These are phyloP conservation scores for Exophiala sideris DNA, from an alignment of 2,329 filamentous ascomycete species.

Conservation along the genomic window DNA sequence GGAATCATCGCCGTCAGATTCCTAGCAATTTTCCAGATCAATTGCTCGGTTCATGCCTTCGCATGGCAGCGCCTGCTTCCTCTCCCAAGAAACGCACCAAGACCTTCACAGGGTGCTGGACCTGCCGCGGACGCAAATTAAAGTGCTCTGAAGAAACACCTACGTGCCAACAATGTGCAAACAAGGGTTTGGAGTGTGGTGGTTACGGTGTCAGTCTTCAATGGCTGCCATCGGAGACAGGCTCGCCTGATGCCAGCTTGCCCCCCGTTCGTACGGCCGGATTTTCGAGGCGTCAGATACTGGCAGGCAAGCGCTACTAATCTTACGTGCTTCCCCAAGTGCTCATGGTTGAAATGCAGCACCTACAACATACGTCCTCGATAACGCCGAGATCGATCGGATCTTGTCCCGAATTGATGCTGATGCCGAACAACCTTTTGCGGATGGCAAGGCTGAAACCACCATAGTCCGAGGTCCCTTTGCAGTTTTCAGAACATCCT, in stretches of 20 bases:
- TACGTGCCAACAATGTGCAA: slow-evolving; percentile 9
- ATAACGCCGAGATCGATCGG: background rate
- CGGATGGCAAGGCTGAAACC: background rate
- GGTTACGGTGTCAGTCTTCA: slow-evolving; percentile 3
- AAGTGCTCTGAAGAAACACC: slow-evolving; percentile 32
- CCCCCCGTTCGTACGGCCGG: background rate
- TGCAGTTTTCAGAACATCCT: background rate
- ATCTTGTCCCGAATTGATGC: background rate
- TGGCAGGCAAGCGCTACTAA: slow-evolving; percentile 1
- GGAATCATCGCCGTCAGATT: background rate
- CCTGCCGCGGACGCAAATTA: slow-evolving; percentile 33
- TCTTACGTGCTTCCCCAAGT: background rate
- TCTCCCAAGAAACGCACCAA: slow-evolving; percentile 1
- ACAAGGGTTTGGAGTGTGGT: slow-evolving; percentile 1
- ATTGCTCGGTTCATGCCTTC: background rate
- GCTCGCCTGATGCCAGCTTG: background rate
- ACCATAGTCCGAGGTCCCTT: background rate
- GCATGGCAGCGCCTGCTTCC: background rate
- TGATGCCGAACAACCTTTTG: background rate
- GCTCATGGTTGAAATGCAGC: slow-evolving; percentile 1
- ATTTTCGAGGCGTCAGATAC: slow-evolving; percentile 4
- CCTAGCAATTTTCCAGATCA: background rate
- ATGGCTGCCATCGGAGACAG: slow-evolving; percentile 4
- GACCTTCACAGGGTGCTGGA: slow-evolving; percentile 28
- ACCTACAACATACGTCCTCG: background rate